These are phyloP conservation scores for Citrus cavaleriei DNA, from an alignment of 345 rosid species.

Conservation along the genomic window DNA sequence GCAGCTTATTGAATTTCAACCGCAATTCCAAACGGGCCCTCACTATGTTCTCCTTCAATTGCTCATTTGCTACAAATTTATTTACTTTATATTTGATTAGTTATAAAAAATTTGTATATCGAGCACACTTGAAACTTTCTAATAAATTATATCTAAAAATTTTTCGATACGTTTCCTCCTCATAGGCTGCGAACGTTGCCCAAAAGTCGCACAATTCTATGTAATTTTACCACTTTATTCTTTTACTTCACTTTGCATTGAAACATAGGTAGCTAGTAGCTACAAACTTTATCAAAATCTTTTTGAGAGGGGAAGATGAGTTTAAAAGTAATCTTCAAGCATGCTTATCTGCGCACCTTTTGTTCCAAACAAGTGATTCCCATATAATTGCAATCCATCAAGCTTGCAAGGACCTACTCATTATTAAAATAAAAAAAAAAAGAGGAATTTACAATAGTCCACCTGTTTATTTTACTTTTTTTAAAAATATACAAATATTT, in stretches of 20 bases:
- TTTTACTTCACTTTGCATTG: neutral
- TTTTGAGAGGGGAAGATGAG: neutral
- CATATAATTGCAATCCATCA: neutral
- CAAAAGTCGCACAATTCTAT: neutral
- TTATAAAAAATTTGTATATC: too few species aligned
- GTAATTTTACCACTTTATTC: neutral
- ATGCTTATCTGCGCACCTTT: neutral
- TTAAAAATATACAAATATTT: too few species aligned
- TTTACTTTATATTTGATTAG: too few species aligned
- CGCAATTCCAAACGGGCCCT: fast-evolving
- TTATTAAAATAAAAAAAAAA: neutral
- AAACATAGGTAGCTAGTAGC: neutral
- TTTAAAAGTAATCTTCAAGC: neutral
- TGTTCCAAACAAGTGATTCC: neutral
- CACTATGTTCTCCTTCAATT: too few species aligned
- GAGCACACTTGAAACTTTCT: too few species aligned
- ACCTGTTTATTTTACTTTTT: too few species aligned
- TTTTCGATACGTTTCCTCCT: too few species aligned
- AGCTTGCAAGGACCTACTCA: neutral
- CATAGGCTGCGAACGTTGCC: neutral
- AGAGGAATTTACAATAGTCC: too few species aligned
- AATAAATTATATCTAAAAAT: too few species aligned
- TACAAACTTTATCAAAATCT: neutral
- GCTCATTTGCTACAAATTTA: too few species aligned
- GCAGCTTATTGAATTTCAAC: too few species aligned